Percentiles rank a stretch among this genome's conserved stretches.
Evolutionary conservation across 2,329 filamentous ascomycete genomes (phyloP).

Genomic region (Neofusicoccum kwambonambiense): DNA sequence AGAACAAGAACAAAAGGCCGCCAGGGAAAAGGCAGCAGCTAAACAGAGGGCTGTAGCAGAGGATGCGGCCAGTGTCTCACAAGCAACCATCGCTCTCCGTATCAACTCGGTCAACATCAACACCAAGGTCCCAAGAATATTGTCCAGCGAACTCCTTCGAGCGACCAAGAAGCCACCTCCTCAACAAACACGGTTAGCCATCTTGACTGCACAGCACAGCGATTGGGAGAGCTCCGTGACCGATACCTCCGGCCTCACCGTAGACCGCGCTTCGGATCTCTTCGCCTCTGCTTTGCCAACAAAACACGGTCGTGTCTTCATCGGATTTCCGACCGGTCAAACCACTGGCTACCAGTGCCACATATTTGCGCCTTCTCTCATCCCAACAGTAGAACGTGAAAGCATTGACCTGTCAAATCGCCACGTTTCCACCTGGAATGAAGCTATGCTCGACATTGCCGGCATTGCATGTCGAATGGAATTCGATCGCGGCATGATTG

Average conservation of each 20-base stretch:
- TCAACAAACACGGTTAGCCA: slow-evolving; percentile 78
- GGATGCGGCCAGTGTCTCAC: slow-evolving; percentile 68
- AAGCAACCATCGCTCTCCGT: slow-evolving; percentile 81
- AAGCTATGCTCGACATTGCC: slow-evolving; percentile 85
- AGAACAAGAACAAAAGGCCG: slow-evolving; percentile 63
- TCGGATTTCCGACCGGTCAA: slow-evolving; percentile 95
- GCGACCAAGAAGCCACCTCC: slow-evolving; percentile 97
- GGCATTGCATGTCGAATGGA: slow-evolving; percentile 87
- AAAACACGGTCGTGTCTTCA: slow-evolving; percentile 89
- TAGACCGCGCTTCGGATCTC: slow-evolving; percentile 67
- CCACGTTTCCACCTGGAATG: slow-evolving; percentile 93
- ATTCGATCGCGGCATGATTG: slow-evolving; percentile 82
- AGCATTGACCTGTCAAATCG: slow-evolving; percentile 95
- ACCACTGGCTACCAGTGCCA: slow-evolving; percentile 93
- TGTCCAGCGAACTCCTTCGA: slow-evolving; percentile 84
- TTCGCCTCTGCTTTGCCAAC: slow-evolving; percentile 88
- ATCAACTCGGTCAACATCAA: slow-evolving; percentile 81
- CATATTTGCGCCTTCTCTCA: slow-evolving; percentile 92
- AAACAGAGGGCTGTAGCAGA: slow-evolving; percentile 40
- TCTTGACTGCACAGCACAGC: slow-evolving; percentile 88
- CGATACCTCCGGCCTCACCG: slow-evolving; percentile 46
- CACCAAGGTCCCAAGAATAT: slow-evolving; percentile 69
- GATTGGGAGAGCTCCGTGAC: slow-evolving; percentile 67
- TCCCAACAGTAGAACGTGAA: slow-evolving; percentile 94
- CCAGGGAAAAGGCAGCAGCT: slow-evolving; percentile 38